Base-by-base conservation (phyloP, 192 early-diverging fungal genomes). In the Coemansia sp. region DNA sequence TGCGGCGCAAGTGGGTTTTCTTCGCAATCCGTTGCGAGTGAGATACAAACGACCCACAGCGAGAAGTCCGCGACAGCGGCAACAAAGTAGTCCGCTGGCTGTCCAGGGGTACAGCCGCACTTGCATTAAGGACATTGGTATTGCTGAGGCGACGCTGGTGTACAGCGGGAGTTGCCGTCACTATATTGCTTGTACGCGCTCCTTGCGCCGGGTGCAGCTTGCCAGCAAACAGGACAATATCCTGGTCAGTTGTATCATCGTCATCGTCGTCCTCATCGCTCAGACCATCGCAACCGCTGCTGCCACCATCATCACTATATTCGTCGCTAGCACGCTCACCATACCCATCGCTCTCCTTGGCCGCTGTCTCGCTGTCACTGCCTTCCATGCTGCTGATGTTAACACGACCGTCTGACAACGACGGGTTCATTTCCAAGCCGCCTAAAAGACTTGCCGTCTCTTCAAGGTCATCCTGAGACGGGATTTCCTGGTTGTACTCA, bases 181-280 rank as follows among this genome's bases (percentile, higher is more conserved):
- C 52, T 3, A 31, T 13, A 31, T 10, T 55, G 27, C 52, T 55
- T 29, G 52, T 3, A 27, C 52, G 59, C 33, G 16, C 15, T 16
- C 59, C 59, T 38, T 61, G 29, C 59, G 20, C 61, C 13, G 72
- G 70, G 8, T 61, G 68, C 2, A 70, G 69, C 47, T 73, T 83
- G 22, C 80, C 80, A 24, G 69, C 61, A 67, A 75, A 83, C 70
- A 83, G 43, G 43, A 83, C 75, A 20, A 73, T 78, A 55, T 83
- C 80, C 68, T 78, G 80, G 44, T 68, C 69, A 36, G 40, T 51
- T n/a, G 43, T 49, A 3, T 38, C 72, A 33, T 65, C 61, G 33
- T 74, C 52, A 2, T 22, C 47, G 55, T 72, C 54, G 54, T 68
- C 49, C 16, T 65, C 69, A 43, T 51, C 54, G 41, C 52, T 41